Evolutionary conservation across 192 early-diverging fungal genomes (phyloP).

Genomic region (Martensiomyces pterosporus): DNA sequence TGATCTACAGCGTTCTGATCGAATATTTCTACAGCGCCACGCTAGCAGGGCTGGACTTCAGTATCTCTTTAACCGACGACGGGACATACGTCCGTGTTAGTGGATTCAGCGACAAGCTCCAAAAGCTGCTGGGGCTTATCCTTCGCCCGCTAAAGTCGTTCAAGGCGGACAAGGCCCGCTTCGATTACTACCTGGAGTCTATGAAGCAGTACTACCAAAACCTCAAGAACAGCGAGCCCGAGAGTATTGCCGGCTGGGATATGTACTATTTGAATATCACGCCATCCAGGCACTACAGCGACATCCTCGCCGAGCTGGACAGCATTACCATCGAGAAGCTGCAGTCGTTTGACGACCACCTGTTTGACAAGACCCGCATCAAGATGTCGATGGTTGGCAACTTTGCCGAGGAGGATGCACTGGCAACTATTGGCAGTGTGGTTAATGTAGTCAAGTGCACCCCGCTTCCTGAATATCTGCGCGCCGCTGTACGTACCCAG

Average conservation of each 20-base stretch:
- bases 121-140: slow-evolving; percentile 59
- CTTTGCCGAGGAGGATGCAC: slow-evolving; percentile 57
- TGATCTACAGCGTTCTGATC: slow-evolving; percentile 73
- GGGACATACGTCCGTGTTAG: slow-evolving; percentile 56
- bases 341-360: slow-evolving; percentile 63
- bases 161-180: slow-evolving; percentile 36
- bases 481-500: too few relatives aligned
- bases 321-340: slow-evolving; percentile 69
- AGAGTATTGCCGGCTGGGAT: slow-evolving; percentile 1
- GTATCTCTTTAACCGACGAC: slow-evolving; percentile 60
- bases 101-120: slow-evolving; percentile 79
- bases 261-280: not conserved
- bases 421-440: slow-evolving; percentile 52
- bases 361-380: slow-evolving; percentile 60
- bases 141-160: not conserved
- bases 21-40: slow-evolving; percentile 79
- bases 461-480: slow-evolving; percentile 37
- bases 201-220: slow-evolving; percentile 63
- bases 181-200: slow-evolving; percentile 65
- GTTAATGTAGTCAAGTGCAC: slow-evolving; percentile 54
- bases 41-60: slow-evolving; percentile 69
- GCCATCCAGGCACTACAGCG: slow-evolving; percentile 55
- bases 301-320: slow-evolving; percentile 57
- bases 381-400: slow-evolving; percentile 85
- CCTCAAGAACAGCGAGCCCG: slow-evolving; percentile 56